A percentile compares a stretch with the other conserved stretches of the same genome.
These are phyloP conservation scores for Knoxdaviesia proteae DNA, from an alignment of 2,329 filamentous ascomycete species.

Conservation along the genomic window DNA sequence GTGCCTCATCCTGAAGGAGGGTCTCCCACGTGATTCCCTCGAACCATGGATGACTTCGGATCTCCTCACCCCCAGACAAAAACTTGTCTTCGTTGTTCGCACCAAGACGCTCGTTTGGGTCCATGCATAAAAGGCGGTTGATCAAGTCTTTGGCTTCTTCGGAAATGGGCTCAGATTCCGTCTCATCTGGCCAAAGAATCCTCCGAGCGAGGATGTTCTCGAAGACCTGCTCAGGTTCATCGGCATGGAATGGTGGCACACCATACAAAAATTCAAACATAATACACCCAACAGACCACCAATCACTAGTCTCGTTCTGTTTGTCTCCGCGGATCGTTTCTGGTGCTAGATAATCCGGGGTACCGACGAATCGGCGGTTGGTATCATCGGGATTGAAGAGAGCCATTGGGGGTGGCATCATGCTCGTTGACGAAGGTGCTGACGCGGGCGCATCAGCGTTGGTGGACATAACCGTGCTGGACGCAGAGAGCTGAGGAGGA, in stretches of 20 bases:
- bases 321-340: constrained; percentile 91
- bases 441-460: too few species aligned
- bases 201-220: constrained; percentile 81
- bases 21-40: constrained; percentile 72
- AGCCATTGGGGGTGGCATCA: constrained; percentile 82
- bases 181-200: constrained; percentile 81
- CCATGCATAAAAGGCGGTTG: constrained; percentile 71
- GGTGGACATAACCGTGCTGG: constrained; percentile 24
- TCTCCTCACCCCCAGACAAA: constrained; percentile 70
- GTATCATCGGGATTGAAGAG: constrained; percentile 90
- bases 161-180: constrained; percentile 53
- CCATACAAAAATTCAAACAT: constrained; percentile 92
- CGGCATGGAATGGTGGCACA: constrained; percentile 79
- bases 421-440: constrained; percentile 26
- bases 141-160: constrained; percentile 84
- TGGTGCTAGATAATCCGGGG: constrained; percentile 87
- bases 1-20: constrained; percentile 81
- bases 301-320: constrained; percentile 96
- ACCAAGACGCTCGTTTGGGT: constrained; percentile 65
- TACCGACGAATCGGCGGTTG: constrained; percentile 83
- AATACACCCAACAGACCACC: constrained; percentile 99
- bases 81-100: constrained; percentile 71
- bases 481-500: constrained; percentile 16
- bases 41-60: constrained; percentile 80
- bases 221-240: constrained; percentile 81